Evolutionary conservation across 2,329 filamentous ascomycete genomes (phyloP).

Genomic region (Talaromyces sp.): DNA sequence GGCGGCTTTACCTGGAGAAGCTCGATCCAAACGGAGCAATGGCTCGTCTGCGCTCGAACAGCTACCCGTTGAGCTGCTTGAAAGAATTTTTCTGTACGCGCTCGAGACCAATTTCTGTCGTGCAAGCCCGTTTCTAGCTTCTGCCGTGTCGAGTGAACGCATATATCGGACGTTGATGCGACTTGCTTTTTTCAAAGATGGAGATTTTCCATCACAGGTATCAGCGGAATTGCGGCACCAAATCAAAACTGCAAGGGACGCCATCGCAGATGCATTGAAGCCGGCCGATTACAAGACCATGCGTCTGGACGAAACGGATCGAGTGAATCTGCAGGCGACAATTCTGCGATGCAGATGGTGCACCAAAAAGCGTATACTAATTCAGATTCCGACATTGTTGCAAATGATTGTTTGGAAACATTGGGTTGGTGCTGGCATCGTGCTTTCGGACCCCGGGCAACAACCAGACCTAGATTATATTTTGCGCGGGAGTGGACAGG

Average conservation of each 20-base stretch:
- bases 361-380: slow-evolving; percentile 32
- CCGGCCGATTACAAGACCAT: slow-evolving; percentile 32
- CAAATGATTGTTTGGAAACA: slow-evolving; percentile 32
- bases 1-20: not conserved
- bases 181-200: slow-evolving; percentile 34
- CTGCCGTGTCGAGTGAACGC: slow-evolving; percentile 38
- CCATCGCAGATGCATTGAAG: slow-evolving; percentile 21
- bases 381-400: slow-evolving; percentile 34
- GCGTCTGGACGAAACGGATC: slow-evolving; percentile 27
- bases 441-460: slow-evolving; percentile 18
- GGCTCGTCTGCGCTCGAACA: slow-evolving; percentile 40
- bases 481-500: not conserved
- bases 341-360: slow-evolving; percentile 41
- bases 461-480: not conserved
- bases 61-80: slow-evolving; percentile 51
- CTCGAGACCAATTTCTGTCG: slow-evolving; percentile 45
- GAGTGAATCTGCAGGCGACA: slow-evolving; percentile 31
- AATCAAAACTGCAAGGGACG: not conserved
- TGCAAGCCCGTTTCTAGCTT: slow-evolving; percentile 41
- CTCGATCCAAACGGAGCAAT: slow-evolving; percentile 2
- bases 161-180: slow-evolving; percentile 42
- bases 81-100: slow-evolving; percentile 50
- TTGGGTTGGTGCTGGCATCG: slow-evolving; percentile 29
- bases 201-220: not conserved
- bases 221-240: slow-evolving; percentile 1